Base-by-base conservation (phyloP, 169 alveolate species). In the Cryptosporidium felis region DNA sequence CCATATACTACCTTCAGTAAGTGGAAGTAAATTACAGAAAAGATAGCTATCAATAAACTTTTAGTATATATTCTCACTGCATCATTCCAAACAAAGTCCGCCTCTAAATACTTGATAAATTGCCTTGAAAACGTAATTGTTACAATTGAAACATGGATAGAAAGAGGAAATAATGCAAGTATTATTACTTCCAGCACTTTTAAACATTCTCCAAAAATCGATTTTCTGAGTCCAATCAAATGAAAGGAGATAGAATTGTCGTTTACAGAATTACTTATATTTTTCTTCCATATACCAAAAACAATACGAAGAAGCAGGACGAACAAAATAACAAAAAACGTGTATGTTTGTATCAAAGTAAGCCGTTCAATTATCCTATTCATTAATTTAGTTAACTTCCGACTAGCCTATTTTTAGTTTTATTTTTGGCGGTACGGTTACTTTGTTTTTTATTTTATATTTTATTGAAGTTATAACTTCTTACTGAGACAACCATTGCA, bases 181-280 rank as follows among this genome's bases (percentile, higher is more conserved):
- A 56, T 28, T 32, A 74, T 12, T n/a, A 30, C 23, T 10, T 49
- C 67, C 4, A 53, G 12, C 18, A 3, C 16, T 26, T 16, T 74
- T 14, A 74, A 18, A 14, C 28, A 21, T 53, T 49, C 85, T 16
- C 74, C 67, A 74, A 18, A 74, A 18, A 74, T 23, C 12, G 74
- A 53, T 21, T 74, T 74, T 53, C 56, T 74, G 16, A 36, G 36
- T 21, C 85, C 85, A 61, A 61, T 2, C 40, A 61, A 38, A n/a
- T 61, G 32, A 3, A 61, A 21, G 1, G n/a, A 1, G 10, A 38
- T 42, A 1, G 14, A 12, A 28, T 28, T 23, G 10, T 56, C 32
- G 5, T 56, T 56, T 26, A 56, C 44, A 12, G 26, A 26, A 3
- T 56, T 56, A 28, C 45, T 0, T n/a, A 10, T 56, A 8, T 30